Evolutionary conservation across 169 alveolate species (phyloP).

Genomic region (Cystoisospora suis): DNA sequence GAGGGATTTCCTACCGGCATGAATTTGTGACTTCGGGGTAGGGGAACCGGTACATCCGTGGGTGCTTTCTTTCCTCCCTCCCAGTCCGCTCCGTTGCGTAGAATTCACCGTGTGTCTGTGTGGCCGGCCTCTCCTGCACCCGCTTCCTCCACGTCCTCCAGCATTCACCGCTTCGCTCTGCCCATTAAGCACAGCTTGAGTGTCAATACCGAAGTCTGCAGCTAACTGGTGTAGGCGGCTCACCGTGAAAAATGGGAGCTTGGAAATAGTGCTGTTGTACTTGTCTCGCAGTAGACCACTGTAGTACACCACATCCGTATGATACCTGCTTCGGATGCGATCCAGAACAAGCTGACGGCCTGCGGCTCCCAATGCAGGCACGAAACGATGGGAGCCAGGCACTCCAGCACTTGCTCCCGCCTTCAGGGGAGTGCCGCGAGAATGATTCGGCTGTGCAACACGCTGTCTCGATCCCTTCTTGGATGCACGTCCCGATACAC

Average conservation of each 20-base stretch:
- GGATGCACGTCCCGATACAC: too few relatives aligned
- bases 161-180: not conserved
- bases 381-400: not conserved
- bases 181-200: not conserved
- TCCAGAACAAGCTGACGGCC: conserved; percentile 33
- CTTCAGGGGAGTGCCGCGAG: too few relatives aligned
- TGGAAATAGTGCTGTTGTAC: conserved; percentile 33
- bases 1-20: too few relatives aligned
- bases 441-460: too few relatives aligned
- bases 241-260: conserved; percentile 27
- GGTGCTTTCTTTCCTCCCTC: too few relatives aligned
- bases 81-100: too few relatives aligned
- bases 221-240: conserved; percentile 16
- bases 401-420: not conserved
- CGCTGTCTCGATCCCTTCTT: too few relatives aligned
- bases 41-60: too few relatives aligned
- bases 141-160: not conserved
- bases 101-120: too few relatives aligned
- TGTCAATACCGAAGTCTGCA: conserved; percentile 10
- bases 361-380: not conserved
- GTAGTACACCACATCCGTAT: conserved; percentile 3
- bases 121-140: not conserved
- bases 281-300: conserved; percentile 4
- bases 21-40: too few relatives aligned
- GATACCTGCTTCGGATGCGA: conserved; percentile 17